Conservation (phyloP, 1,284 basidiomycete species). For the Wolfiporia cocos region DNA sequence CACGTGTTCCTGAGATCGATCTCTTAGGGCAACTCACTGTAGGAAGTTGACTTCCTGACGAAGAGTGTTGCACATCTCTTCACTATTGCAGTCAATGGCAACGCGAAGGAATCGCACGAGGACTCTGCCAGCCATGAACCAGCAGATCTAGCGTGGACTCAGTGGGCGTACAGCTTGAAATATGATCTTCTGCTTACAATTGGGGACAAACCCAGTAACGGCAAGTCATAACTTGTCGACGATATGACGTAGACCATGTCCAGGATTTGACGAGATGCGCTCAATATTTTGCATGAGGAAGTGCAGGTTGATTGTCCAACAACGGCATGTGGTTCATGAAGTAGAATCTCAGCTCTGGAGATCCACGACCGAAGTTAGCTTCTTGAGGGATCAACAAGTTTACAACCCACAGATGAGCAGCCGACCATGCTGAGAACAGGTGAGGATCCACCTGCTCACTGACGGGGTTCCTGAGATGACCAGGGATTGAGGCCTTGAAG, state of each 20-base stretch:
- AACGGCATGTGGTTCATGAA: conserved; percentile 70
- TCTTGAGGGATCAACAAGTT: no score
- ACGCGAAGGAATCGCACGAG: conserved; percentile 58
- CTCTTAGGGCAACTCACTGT: conserved; percentile 36
- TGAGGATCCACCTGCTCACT: conserved; percentile 55
- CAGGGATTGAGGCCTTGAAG: conserved; percentile 56
- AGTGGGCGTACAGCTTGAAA: no score
- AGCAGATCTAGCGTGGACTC: conserved; percentile 45
- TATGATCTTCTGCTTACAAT: conserved; percentile 32
- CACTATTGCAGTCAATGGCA: conserved; percentile 44
- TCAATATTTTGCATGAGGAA: conserved; percentile 60
- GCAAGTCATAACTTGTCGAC: conserved; percentile 66
- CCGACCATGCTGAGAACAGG: conserved; percentile 56
- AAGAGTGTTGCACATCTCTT: conserved; percentile 48
- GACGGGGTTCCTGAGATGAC: conserved; percentile 46
- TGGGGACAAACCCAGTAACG: conserved; percentile 56
- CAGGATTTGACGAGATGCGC: conserved; percentile 56
- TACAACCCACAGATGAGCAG: conserved; percentile 52
- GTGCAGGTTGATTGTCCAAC: conserved; percentile 49
- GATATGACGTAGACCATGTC: conserved; percentile 61
- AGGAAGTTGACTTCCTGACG: conserved; percentile 60
- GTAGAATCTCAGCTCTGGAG: conserved; percentile 53
- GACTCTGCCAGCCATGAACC: conserved; percentile 61
- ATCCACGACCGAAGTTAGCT: no score
- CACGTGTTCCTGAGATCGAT: not conserved